Base-by-base conservation (phyloP, 306 rosid genomes). In the Cyclanthera cordifolia region DNA sequence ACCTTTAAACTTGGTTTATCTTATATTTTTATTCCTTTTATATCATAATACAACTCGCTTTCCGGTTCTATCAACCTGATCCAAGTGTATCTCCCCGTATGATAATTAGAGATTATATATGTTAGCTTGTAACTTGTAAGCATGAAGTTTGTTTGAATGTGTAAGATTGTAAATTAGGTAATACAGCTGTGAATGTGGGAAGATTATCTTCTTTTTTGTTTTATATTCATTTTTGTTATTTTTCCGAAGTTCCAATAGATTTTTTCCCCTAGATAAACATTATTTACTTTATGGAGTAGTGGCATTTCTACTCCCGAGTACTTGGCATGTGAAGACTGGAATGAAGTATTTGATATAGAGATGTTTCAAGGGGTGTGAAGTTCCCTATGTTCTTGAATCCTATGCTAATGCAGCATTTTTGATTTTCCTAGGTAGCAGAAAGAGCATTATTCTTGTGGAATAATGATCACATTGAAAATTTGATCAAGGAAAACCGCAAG, bases 381-480 rank as follows among this genome's bases (percentile, higher is more conserved):
- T 49, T 16, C 13, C 58, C 49, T 1, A 4, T 10, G 56, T 68
- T 17, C 28, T 47, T 30, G 43, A 67, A 45, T 47, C 56, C 47
- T 50, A n/a, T 15, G 28, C 39, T 70, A 24, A 43, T 15, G 66
- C 23, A 8, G 11, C 65, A 14, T 16, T 45, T 76, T 81, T 71
- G n/a, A n/a, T 41, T 63, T 70, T 76, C 72, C 25, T 81, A 88
- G 95, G 95, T 88, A 51, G 90, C 95, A 13, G 95, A 88, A 82
- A 88, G 95, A 75, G 90, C 88, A 15, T 71, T 87, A 71, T 87
- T 74, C 78, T 73, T 87, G 73, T 85, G 90, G 88, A 87, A 83
- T 79, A 87, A 85, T 69, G 90, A 83, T 67, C 95, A 87, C 75
- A 81, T 85, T 37, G 86, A 85, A 76, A 81, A 76, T 73, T 79